Evolutionary conservation across 139 green algal genomes (phyloP).

Genomic region (Deuterostichococcus epilithicus): DNA sequence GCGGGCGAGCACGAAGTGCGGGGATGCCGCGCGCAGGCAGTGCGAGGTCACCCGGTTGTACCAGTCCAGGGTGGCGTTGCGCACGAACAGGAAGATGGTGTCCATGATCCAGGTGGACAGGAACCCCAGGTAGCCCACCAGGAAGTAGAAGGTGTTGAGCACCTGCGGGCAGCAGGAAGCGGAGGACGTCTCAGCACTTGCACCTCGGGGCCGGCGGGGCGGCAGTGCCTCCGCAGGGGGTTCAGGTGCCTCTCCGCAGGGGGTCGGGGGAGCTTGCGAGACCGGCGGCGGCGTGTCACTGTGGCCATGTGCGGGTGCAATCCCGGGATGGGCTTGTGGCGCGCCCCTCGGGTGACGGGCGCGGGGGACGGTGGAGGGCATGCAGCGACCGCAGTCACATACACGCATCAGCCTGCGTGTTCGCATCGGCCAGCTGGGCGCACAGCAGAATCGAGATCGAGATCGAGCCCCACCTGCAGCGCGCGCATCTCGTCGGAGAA

Average conservation of each 20-base stretch:
- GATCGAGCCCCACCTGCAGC: constrained; percentile 24
- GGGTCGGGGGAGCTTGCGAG: too few relatives aligned
- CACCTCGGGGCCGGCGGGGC: too few relatives aligned
- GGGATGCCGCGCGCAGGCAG: constrained; percentile 42
- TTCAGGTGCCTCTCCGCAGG: too few relatives aligned
- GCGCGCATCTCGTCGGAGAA: constrained; percentile 30
- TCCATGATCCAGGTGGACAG: constrained; percentile 62
- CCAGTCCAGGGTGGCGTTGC: constrained; percentile 9
- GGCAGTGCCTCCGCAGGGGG: too few relatives aligned
- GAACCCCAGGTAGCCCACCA: constrained; percentile 66
- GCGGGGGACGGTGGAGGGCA: too few relatives aligned
- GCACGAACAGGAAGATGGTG: constrained; percentile 44
- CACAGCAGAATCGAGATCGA: background rate
- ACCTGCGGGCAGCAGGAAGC: background rate
- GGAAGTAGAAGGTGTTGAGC: constrained; percentile 60
- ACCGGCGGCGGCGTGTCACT: too few relatives aligned
- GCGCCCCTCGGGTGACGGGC: too few relatives aligned
- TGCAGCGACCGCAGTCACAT: too few relatives aligned
- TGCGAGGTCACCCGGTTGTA: constrained; percentile 26
- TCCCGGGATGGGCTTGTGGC: too few relatives aligned
- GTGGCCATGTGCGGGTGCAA: too few relatives aligned
- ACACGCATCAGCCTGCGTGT: too few relatives aligned
- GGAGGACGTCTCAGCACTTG: too few relatives aligned
- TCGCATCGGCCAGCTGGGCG: background rate
- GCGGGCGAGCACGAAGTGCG: constrained; percentile 63